A percentile compares a stretch with the other conserved stretches of the same genome.
phyloP scores from a whole-genome alignment of 2,329 filamentous ascomycete genomes.

The Aspergillus sp. region DNA sequence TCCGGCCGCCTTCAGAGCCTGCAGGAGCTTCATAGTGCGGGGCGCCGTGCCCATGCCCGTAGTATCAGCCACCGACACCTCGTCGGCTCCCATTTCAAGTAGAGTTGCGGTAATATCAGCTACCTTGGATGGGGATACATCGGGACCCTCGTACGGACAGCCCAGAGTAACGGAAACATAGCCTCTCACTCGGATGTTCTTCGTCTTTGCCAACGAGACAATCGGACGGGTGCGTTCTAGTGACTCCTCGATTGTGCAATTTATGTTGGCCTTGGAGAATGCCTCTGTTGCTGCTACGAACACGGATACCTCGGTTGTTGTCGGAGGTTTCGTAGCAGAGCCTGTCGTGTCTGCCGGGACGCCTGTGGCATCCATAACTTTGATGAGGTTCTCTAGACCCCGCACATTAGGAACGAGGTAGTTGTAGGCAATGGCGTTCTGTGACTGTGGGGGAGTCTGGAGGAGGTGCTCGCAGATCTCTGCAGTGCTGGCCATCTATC shows the following conservation, averaged over 20 bases:
- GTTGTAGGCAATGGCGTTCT: constrained; percentile 61
- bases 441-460: constrained; percentile 51
- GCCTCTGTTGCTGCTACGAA: constrained; percentile 67
- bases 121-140: constrained; percentile 61
- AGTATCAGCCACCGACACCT: constrained; percentile 67
- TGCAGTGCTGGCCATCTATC: constrained; percentile 66
- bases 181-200: constrained; percentile 60
- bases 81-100: constrained; percentile 66
- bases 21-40: constrained; percentile 59
- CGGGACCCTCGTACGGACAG: constrained; percentile 66
- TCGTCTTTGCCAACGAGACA: constrained; percentile 56
- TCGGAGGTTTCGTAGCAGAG: constrained; percentile 31
- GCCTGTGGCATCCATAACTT: constrained; percentile 50
- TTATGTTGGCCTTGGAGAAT: constrained; percentile 67
- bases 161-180: constrained; percentile 67
- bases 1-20: constrained; percentile 60
- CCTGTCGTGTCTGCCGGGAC: constrained; percentile 33
- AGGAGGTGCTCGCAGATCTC: constrained; percentile 61
- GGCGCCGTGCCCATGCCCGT: constrained; percentile 69
- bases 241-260: constrained; percentile 64
- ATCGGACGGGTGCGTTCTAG: constrained; percentile 61
- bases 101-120: constrained; percentile 62
- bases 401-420: constrained; percentile 66
- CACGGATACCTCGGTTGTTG: constrained; percentile 59
- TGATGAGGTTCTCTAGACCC: constrained; percentile 62